Evolutionary conservation across 176 grass and related monocot species (phyloP), one percentile per base, ranked within the genome.

Genomic region (Zoysia pacifica): DNA sequence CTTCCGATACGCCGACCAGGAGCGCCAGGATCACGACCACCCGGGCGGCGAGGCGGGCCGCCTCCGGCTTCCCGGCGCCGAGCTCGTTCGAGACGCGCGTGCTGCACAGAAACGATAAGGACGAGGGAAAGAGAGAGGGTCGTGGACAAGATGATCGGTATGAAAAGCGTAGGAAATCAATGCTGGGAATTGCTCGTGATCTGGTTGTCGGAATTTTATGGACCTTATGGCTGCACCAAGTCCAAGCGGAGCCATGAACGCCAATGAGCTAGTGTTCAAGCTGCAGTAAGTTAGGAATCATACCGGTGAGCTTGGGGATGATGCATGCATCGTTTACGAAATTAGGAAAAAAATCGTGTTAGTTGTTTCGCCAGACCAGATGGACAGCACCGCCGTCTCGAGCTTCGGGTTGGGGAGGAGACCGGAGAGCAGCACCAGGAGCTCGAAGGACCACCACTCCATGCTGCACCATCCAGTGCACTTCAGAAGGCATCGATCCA

Each of bases 1-100:
- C 88, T 37, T 86, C 65, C 15, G 75, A 5, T 3, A 82, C 12
- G 5, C 85, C 78, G 75, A 49, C 50, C 50, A 73, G 12, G 84
- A 67, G 49, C 60, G 67, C 52, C 53, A 56, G 1, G 16, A 56
- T 4, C 15, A 86, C 47, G 62, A 89, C 90, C 0, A 86, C 86
- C 8, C 9, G 53, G 2, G 79, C 66, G 0, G 86, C 68, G 47
- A 56, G 72, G 83, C 12, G 90, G 5, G 53, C 53, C 5, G 53
- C 53, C 3, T n/a, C 5, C 15, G 53, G 53, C 4, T 16, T 8
- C 16, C 53, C 53, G 4, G 53, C 53, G 5, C 90, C 90, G 10
- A 92, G 90, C 69, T 92, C 90, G 66, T 92, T 92, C 50, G 86
- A 92, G 39, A 86, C 86, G 4, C 90, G 73, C 13, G 79, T 92